phyloP scores from a whole-genome alignment of 306 rosid species.

The Dalbergia oliveri region DNA sequence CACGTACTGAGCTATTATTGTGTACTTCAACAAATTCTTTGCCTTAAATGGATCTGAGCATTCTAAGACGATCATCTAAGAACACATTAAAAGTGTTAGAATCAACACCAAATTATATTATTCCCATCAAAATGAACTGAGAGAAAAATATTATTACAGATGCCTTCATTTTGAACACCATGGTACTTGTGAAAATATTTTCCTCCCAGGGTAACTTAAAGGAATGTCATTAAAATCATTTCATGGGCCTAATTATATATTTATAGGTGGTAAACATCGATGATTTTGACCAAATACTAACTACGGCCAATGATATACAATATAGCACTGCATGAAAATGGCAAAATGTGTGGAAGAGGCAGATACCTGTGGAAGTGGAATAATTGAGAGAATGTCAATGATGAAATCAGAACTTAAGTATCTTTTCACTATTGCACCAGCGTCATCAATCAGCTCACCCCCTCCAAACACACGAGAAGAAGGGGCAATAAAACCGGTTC shows the following conservation, averaged over 20 bases:
- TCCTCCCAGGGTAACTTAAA: background rate
- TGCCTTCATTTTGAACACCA: conserved; percentile 24
- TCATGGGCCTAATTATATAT: background rate
- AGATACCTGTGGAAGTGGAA: conserved; percentile 93
- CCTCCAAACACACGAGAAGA: conserved; percentile 90
- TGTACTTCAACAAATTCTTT: conserved; percentile 62
- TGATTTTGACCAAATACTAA: background rate
- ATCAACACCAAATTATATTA: conserved; percentile 20
- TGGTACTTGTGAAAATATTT: background rate
- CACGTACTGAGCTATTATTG: conserved; percentile 62
- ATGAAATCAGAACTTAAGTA: conserved; percentile 73
- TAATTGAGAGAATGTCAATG: conserved; percentile 78
- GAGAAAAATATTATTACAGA: background rate
- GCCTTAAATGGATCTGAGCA: conserved; percentile 42
- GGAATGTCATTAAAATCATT: background rate
- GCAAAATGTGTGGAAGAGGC: background rate
- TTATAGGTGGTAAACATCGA: background rate
- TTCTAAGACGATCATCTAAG: conserved; percentile 55
- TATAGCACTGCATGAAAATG: background rate
- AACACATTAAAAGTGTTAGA: conserved; percentile 30
- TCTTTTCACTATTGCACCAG: conserved; percentile 67
- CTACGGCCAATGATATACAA: background rate
- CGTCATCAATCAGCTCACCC: conserved; percentile 71
- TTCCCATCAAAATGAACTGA: conserved; percentile 14
- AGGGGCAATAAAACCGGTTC: conserved; percentile 86